Percentiles rank a stretch among this genome's conserved stretches.
Conservation (phyloP, 257 asterid genomes). For the Solanum dulcamara region DNA sequence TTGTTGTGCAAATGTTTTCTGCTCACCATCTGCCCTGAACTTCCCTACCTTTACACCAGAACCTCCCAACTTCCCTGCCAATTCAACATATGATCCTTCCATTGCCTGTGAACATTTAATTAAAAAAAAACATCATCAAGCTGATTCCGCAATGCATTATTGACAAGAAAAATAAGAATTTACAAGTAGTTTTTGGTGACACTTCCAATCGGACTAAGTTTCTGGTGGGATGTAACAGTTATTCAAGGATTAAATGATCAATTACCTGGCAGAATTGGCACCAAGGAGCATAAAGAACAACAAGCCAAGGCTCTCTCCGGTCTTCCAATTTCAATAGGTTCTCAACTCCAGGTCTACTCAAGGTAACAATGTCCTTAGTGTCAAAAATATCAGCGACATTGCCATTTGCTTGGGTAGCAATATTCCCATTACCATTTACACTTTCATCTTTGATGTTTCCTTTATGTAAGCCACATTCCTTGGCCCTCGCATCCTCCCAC, state of each 20-base stretch:
- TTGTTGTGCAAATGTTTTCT: conserved; percentile 56
- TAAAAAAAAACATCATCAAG: not conserved
- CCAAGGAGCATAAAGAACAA: conserved; percentile 84
- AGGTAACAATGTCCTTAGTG: conserved; percentile 20
- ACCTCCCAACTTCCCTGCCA: conserved; percentile 52
- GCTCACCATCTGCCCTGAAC: conserved; percentile 78
- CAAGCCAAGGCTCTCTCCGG: conserved; percentile 67
- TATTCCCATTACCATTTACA: conserved; percentile 13
- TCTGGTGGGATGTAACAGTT: not conserved
- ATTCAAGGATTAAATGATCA: not conserved
- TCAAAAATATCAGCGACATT: conserved; percentile 42
- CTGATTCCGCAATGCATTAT: not conserved
- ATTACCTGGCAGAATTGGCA: conserved; percentile 60
- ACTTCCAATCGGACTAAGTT: not conserved
- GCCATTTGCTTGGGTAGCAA: conserved; percentile 22
- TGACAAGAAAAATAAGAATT: not conserved
- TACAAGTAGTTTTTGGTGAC: not conserved
- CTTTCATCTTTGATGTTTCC: conserved; percentile 60
- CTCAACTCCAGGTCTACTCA: conserved; percentile 69
- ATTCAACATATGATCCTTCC: conserved; percentile 55
- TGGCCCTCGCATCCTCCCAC: conserved; percentile 96
- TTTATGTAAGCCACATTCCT: conserved; percentile 85
- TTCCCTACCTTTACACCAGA: conserved; percentile 69
- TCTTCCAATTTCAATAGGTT: conserved; percentile 50
- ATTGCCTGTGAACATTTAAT: conserved; percentile 22